A percentile compares a stretch with the other conserved stretches of the same genome.
Conservation (phyloP, 805 yeast species). For the Metschnikowia peoriensis region DNA sequence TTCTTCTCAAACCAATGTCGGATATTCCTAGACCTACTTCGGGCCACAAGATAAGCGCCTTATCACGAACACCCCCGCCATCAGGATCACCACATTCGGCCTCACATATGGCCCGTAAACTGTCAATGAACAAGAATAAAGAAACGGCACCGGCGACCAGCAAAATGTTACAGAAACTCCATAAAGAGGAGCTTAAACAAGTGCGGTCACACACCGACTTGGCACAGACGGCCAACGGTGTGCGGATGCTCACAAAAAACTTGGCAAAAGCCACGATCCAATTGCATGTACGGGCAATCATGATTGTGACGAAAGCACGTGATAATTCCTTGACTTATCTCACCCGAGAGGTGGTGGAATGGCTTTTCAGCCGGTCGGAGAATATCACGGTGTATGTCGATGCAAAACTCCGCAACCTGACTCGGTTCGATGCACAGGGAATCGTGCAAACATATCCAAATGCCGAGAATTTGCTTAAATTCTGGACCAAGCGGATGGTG, state of each 20-base stretch:
- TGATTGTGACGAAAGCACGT: constrained; percentile 87
- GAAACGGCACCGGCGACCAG: constrained; percentile 10
- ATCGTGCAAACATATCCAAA: constrained; percentile 48
- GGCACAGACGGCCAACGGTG: constrained; percentile 81
- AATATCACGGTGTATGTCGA: constrained; percentile 68
- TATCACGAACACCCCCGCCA: constrained; percentile 3
- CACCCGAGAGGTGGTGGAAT: constrained; percentile 77
- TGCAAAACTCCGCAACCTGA: constrained; percentile 56
- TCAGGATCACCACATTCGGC: neutral
- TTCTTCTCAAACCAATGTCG: neutral
- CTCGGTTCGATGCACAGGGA: constrained; percentile 59
- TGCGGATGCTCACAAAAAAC: constrained; percentile 70
- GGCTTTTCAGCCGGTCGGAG: constrained; percentile 51
- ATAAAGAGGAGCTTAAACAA: constrained; percentile 45
- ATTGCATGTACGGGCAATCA: constrained; percentile 63
- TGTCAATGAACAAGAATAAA: constrained; percentile 6
- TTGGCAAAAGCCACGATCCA: constrained; percentile 68
- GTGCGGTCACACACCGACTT: constrained; percentile 71
- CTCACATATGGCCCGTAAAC: constrained; percentile 5
- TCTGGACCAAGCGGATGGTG: constrained; percentile 68
- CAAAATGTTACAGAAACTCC: constrained; percentile 25
- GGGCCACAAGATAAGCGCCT: neutral
- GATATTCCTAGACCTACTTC: constrained; percentile 5
- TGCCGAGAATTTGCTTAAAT: constrained; percentile 48
- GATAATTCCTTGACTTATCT: constrained; percentile 74